Conservation (phyloP, 495 filamentous ascomycete genomes). For the Tuber calosporum region DNA sequence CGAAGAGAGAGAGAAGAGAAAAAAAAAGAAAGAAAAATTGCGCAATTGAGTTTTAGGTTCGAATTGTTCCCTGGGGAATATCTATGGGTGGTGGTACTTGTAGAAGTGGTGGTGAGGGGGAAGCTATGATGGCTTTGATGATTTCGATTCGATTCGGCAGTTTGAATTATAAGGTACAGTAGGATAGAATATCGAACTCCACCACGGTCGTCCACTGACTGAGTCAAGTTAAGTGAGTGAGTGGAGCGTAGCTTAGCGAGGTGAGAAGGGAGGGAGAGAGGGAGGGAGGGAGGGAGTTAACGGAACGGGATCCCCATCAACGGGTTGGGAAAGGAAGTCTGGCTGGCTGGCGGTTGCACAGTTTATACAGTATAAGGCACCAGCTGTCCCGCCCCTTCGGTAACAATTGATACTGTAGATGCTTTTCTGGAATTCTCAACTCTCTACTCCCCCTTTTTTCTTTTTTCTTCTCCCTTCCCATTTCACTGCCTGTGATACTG, state of each 20-base stretch:
- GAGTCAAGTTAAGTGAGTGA: neutral
- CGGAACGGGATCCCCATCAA: constrained; percentile 3
- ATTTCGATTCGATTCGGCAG: neutral
- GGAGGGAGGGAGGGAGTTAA: neutral
- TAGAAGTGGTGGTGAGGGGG: no score
- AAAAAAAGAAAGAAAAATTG: neutral
- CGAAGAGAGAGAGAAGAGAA: neutral
- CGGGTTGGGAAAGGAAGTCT: neutral
- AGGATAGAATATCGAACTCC: neutral
- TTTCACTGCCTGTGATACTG: neutral
- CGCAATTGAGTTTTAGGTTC: neutral
- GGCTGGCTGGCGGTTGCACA: neutral
- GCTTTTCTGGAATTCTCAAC: neutral
- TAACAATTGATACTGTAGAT: neutral
- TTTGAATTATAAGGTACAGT: neutral
- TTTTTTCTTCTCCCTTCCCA: neutral
- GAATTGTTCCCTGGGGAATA: neutral
- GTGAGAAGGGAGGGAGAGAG: neutral
- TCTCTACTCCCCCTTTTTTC: neutral
- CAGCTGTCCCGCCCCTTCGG: constrained; percentile 2
- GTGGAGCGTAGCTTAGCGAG: constrained; percentile 1
- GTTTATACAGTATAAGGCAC: constrained; percentile 2
- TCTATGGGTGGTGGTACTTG: no score
- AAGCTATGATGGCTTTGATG: neutral
- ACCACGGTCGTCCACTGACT: no score